Base-by-base conservation (phyloP, 495 filamentous ascomycete genomes). In the Neurospora terricola region DNA sequence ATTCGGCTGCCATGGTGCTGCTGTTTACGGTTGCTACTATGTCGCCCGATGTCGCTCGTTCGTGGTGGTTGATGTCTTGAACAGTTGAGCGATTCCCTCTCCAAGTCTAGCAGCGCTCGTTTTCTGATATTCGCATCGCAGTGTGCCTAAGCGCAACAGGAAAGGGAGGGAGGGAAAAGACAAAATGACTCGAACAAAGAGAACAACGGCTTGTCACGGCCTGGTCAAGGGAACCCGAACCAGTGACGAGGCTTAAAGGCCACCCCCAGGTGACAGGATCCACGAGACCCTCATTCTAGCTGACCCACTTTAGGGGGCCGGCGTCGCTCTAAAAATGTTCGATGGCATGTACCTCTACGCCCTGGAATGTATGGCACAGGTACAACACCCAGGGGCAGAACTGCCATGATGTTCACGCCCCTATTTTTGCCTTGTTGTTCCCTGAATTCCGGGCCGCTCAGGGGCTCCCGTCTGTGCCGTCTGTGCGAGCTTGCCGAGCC, bases 1-100 rank as follows among this genome's bases (percentile, higher is more conserved):
- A 73, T 38, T 69, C 71, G 9, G 69, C 66, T 12, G 77, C 70
- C 78, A 80, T 80, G 10, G 1, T 70, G 27, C 10, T 27, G 1
- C 38, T 14, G 59, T 72, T 37, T 38, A 21, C 1, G 27, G 27
- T 30, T 18, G 54, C 14, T 62, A 18, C 54, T 62, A 12, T 62
- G 54, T 62, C 54, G 54, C 27, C 27, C 54, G 54, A 30, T 54
- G 45, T 54, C 45, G 45, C 45, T 27, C 21, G 45, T 62, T 34
- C 54, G 54, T 30, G 14, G 11, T 16, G 23, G 9, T 54, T 27
- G 45, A 54, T 54, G 45, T 54, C 21, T 14, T 27, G 21, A 54
- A 54, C 21, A 54, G 10, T 54, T 23, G 45, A 54, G 45, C 27
- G 14, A 34, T 62, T 62, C 54, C 6, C 54, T 34, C 27, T 62